phyloP scores from a whole-genome alignment of 2,329 filamentous ascomycete species.

The Coniella vitis region DNA sequence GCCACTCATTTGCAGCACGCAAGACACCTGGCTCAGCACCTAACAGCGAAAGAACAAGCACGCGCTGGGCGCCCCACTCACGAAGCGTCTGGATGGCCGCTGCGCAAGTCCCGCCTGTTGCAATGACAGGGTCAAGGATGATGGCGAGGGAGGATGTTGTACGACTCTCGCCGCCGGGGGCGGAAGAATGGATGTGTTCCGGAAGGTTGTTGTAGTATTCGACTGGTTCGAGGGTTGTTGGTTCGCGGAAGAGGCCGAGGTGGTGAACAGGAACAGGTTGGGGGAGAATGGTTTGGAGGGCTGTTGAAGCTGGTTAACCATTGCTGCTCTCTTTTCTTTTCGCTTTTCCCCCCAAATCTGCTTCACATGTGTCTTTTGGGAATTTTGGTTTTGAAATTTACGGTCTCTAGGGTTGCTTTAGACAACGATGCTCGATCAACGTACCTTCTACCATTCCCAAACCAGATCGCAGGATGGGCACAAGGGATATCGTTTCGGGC shows the following conservation, averaged over 20 bases:
- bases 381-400: neutral
- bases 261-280: slow-evolving; percentile 78
- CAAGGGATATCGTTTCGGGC: slow-evolving; percentile 66
- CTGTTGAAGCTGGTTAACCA: slow-evolving; percentile 31
- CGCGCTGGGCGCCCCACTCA: slow-evolving; percentile 84
- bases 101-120: slow-evolving; percentile 82
- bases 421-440: no score
- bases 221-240: slow-evolving; percentile 76
- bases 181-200: slow-evolving; percentile 48
- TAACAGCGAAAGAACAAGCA: slow-evolving; percentile 71
- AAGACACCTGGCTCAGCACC: slow-evolving; percentile 65
- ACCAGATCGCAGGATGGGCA: slow-evolving; percentile 89
- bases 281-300: slow-evolving; percentile 77
- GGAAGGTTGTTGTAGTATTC: slow-evolving; percentile 98
- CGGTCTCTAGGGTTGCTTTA: no score
- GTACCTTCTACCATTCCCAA: slow-evolving; percentile 82
- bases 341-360: no score
- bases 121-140: slow-evolving; percentile 86
- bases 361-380: neutral
- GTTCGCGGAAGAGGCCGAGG: slow-evolving; percentile 89
- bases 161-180: slow-evolving; percentile 20
- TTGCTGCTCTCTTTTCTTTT: neutral
- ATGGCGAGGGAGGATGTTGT: slow-evolving; percentile 46
- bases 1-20: slow-evolving; percentile 70
- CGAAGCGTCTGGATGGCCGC: slow-evolving; percentile 83